Conservation (phyloP, 1,284 basidiomycete genomes). For the Takashimella tepidaria region DNA sequence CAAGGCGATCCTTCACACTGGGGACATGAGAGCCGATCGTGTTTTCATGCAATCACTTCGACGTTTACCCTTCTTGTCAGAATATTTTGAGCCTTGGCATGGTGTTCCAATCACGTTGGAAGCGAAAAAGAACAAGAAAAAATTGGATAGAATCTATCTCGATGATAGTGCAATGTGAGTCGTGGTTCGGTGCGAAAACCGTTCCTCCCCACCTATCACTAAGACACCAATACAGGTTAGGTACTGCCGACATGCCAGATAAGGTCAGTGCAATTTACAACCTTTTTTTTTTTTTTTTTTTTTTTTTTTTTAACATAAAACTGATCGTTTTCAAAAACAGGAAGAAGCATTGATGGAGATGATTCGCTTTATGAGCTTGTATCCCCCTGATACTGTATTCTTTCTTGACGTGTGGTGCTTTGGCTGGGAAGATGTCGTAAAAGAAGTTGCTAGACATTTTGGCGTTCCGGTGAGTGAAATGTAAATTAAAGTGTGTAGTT, state of each 20-base stretch:
- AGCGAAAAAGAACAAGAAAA: neutral
- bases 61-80: constrained; percentile 64
- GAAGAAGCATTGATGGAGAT: constrained; percentile 62
- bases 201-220: neutral
- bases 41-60: constrained; percentile 65
- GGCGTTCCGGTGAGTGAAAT: constrained; percentile 56
- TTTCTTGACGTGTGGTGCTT: constrained; percentile 91
- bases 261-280: too few relatives aligned
- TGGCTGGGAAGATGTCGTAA: constrained; percentile 82
- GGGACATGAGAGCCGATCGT: constrained; percentile 81
- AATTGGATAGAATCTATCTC: constrained; percentile 73
- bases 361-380: constrained; percentile 62
- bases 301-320: neutral
- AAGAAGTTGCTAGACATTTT: constrained; percentile 64
- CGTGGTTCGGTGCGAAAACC: too few relatives aligned
- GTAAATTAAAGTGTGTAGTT: too few relatives aligned
- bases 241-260: constrained; percentile 59
- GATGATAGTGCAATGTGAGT: constrained; percentile 58
- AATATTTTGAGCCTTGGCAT: constrained; percentile 55
- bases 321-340: constrained; percentile 49
- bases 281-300: too few relatives aligned
- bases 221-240: constrained; percentile 46
- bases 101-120: neutral
- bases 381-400: constrained; percentile 65
- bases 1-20: constrained; percentile 79